Percentiles rank a stretch among this genome's conserved stretches.
phyloP scores from a whole-genome alignment of 495 filamentous ascomycete species.

The Xylaria castorea region DNA sequence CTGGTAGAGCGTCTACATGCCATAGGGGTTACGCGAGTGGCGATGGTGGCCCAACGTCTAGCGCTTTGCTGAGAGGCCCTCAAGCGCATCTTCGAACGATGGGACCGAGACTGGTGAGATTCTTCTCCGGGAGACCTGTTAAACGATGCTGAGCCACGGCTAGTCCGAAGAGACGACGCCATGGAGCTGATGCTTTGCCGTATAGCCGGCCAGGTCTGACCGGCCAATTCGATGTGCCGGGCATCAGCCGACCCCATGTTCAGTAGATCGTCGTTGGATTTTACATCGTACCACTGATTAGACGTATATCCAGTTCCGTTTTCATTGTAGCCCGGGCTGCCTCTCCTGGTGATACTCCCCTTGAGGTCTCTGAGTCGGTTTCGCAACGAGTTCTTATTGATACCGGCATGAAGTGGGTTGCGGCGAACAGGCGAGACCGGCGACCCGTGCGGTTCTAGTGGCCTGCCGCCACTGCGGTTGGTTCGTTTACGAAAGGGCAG shows the following conservation, averaged over 20 bases:
- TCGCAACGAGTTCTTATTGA: constrained; percentile 16
- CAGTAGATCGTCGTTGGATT: constrained; percentile 1
- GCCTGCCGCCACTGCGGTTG: not conserved
- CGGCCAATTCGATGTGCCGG: constrained; percentile 17
- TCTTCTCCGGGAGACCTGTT: not conserved
- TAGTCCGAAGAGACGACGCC: constrained; percentile 33
- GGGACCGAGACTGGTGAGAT: not conserved
- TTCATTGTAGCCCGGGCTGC: not conserved
- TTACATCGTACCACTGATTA: constrained; percentile 9
- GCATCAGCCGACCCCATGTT: not conserved
- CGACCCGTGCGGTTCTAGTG: not conserved
- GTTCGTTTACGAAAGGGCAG: constrained; percentile 18
- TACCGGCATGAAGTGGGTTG: not conserved
- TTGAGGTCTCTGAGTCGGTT: constrained; percentile 19
- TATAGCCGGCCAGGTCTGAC: constrained; percentile 23
- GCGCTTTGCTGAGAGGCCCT: constrained; percentile 23
- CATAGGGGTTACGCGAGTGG: constrained; percentile 13
- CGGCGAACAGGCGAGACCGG: constrained; percentile 1
- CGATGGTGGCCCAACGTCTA: constrained; percentile 11
- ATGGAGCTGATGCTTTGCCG: constrained; percentile 38
- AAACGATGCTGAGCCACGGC: constrained; percentile 7
- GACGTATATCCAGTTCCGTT: not conserved
- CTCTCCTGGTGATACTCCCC: constrained; percentile 7
- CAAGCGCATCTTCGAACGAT: constrained; percentile 17
- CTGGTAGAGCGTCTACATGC: not conserved